A percentile compares a stretch with the other conserved stretches of the same genome.
phyloP scores from a whole-genome alignment of 2,329 filamentous ascomycete genomes.

The Bipolaris sorokiniana region DNA sequence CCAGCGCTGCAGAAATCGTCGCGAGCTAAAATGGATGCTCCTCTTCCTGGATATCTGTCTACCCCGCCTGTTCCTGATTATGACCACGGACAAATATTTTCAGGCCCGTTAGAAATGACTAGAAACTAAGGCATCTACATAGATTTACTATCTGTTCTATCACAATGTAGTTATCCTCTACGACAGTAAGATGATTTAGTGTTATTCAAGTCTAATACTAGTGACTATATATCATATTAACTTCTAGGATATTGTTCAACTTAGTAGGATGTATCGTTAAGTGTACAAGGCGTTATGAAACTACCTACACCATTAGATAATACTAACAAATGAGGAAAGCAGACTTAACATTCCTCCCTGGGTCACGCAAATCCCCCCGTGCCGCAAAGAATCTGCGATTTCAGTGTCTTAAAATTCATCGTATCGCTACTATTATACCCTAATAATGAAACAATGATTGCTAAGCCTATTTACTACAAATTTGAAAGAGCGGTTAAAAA shows the following conservation, averaged over 20 bases:
- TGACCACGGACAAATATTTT: slow-evolving; percentile 20
- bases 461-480: no score
- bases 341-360: not conserved
- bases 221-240: not conserved
- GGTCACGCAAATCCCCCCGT: not conserved
- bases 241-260: not conserved
- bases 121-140: no score
- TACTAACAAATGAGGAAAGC: not conserved
- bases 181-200: not conserved
- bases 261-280: not conserved
- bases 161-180: not conserved
- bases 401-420: not conserved
- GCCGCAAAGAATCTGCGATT: not conserved
- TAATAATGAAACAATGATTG: no score
- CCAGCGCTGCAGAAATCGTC: not conserved
- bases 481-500: not conserved
- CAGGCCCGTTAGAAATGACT: not conserved
- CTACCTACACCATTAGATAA: not conserved
- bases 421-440: no score
- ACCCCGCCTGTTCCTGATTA: slow-evolving; percentile 19
- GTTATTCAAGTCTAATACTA: not conserved
- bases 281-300: not conserved
- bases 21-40: slow-evolving; percentile 5
- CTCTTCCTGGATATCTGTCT: slow-evolving; percentile 14
- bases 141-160: no score